A percentile compares a stretch with the other conserved stretches of the same genome.
Evolutionary conservation across 306 rosid species (phyloP).

Genomic region (Lotus japonicus): DNA sequence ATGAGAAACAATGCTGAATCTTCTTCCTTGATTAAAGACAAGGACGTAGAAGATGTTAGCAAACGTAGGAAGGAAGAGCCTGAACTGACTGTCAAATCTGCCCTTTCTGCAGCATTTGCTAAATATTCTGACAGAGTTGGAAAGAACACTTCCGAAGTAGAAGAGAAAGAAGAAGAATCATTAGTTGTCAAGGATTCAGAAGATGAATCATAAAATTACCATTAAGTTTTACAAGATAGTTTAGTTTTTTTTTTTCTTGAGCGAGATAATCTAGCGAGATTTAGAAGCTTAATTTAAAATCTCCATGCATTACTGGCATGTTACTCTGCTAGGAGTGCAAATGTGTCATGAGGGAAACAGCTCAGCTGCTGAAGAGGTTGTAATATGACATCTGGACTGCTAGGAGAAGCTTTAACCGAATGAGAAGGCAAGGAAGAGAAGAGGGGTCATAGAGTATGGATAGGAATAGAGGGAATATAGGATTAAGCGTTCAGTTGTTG

Average conservation of each 20-base stretch:
- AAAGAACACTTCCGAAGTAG: conserved; percentile 34
- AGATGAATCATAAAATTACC: conserved; percentile 18
- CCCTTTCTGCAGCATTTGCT: conserved; percentile 82
- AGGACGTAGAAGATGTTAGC: conserved; percentile 29
- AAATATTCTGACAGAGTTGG: conserved; percentile 54
- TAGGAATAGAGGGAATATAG: background rate
- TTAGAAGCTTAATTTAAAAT: conserved; percentile 5
- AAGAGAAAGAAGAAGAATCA: conserved; percentile 44
- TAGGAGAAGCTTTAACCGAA: conserved; percentile 10
- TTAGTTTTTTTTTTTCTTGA: background rate
- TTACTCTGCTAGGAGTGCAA: background rate
- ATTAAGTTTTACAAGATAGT: background rate
- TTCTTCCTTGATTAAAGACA: conserved; percentile 35
- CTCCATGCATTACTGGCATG: background rate
- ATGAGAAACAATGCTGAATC: conserved; percentile 37
- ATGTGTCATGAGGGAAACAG: background rate
- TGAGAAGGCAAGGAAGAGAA: background rate
- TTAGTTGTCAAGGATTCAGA: conserved; percentile 17
- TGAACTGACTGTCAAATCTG: conserved; percentile 60
- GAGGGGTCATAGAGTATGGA: background rate
- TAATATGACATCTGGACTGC: background rate
- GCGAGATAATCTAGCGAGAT: background rate
- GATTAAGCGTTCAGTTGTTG: background rate
- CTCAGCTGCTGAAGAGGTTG: background rate
- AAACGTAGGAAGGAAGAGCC: conserved; percentile 50